Evolutionary conservation across 2,329 filamentous ascomycete genomes (phyloP), one percentile per base, ranked within the genome.

Genomic region (Sarocladium oryzae): DNA sequence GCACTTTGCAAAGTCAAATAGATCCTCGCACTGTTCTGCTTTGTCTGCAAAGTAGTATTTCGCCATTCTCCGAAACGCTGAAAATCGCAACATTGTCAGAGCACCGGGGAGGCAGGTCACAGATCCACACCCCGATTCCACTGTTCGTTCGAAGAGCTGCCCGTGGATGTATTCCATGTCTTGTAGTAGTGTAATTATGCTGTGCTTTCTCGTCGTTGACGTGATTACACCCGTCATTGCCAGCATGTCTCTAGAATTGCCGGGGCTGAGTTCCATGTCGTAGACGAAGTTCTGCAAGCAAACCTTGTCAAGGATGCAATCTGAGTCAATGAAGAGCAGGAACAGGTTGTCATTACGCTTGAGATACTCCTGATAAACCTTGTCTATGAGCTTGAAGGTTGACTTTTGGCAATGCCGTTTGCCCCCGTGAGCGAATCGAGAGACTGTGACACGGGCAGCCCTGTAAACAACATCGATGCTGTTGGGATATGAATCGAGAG

Each of bases 131-230:
- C 87, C 89, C 4, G 92, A 96, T 65, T 99, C 92, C 28, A 97
- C 91, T 0, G 91, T 95, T 52, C 92, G 84, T 67, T 99, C 93
- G 62, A 96, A 96, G 4, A 97, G 78, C 66, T 99, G 93, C 5
- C 92, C 93, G 66, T 97, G 93, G 24, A 97, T 87, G 63, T 97
- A 97, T 67, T 99, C 93, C 85, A 97, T 95, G 60, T 99, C 92
- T 68, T 99, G 92, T 4, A 99, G 76, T 13, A 99, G 74, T 0
- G 93, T 97, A 61, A 97, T 88, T 52, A 97, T 73, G 58, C 86
- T 89, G 66, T 95, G 87, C 61, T 88, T 93, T 60, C 86, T 81
- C 0, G 92, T 96, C 0, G 91, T 96, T 1, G 90, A 92, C 2
- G 92, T 97, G 63, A 97, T 97, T 62, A 97, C 88, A 28, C 92